These are phyloP conservation scores for Annulohypoxylon truncatum DNA, from an alignment of 2,329 filamentous ascomycete genomes.

Conservation along the genomic window DNA sequence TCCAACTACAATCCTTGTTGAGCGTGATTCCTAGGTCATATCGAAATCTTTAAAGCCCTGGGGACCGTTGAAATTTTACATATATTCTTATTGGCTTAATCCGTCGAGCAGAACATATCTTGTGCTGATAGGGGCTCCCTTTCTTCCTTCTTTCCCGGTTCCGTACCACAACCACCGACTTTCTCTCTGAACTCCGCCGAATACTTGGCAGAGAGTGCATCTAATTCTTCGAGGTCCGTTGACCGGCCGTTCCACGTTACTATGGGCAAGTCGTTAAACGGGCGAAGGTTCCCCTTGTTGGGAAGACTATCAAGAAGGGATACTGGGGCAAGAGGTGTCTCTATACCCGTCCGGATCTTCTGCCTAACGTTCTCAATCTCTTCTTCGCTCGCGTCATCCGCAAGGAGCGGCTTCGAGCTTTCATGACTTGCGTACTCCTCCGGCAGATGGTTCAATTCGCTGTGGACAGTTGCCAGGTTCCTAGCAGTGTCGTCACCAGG, in stretches of 20 bases:
- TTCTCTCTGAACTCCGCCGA: slow-evolving; percentile 68
- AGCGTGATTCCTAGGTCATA: slow-evolving; percentile 3
- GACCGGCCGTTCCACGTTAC: slow-evolving; percentile 72
- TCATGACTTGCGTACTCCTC: slow-evolving; percentile 68
- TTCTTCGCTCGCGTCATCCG: slow-evolving; percentile 45
- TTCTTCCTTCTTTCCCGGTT: slow-evolving; percentile 46
- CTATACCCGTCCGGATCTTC: slow-evolving; percentile 42
- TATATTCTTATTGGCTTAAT: slow-evolving; percentile 39
- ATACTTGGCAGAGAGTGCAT: slow-evolving; percentile 62
- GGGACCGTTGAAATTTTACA: background rate
- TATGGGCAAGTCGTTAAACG: slow-evolving; percentile 64
- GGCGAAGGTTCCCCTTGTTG: slow-evolving; percentile 56
- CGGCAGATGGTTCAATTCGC: slow-evolving; percentile 76
- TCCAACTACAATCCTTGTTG: slow-evolving; percentile 6
- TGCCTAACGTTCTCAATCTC: slow-evolving; percentile 45
- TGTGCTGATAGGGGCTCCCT: slow-evolving; percentile 56
- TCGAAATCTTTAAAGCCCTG: slow-evolving; percentile 16
- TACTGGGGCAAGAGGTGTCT: slow-evolving; percentile 57
- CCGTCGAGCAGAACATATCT: slow-evolving; percentile 74
- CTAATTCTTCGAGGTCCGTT: slow-evolving; percentile 56
- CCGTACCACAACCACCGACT: slow-evolving; percentile 72
- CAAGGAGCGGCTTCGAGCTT: slow-evolving; percentile 37
- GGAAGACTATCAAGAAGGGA: slow-evolving; percentile 64
- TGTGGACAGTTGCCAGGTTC: slow-evolving; percentile 78
- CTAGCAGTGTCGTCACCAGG: slow-evolving; percentile 68